Evolutionary conservation across 129 eudicot species (phyloP), one percentile per base, ranked within the genome.

Genomic region (Oenanthe sinensis): DNA sequence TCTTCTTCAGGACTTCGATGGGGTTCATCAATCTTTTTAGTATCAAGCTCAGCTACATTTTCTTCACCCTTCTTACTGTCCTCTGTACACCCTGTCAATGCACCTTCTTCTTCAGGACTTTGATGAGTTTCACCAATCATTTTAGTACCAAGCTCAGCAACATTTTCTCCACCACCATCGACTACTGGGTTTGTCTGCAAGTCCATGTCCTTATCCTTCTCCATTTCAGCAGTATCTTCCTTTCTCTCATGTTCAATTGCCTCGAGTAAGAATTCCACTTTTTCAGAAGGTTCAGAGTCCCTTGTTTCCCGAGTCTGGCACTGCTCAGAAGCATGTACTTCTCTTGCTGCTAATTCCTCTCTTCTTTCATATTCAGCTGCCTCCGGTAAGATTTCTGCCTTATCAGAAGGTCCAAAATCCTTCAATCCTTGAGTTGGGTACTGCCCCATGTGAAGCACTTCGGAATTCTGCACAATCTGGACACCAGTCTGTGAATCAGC

Each of bases 381-480:
- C 74, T 30, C 78, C 63, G 52, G 82, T 48, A 74, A 75, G 48
- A 73, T 20, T n/a, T 58, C 78, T 44, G 36, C 74, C 71, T 30
- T 79, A 17, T 74, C 76, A 78, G 71, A 54, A 75, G 70, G 70
- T 82, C 72, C 44, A 6, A 68, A 33, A 60, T 62, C 76, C 39
- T 24, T 67, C 26, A 46, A 65, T 39, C 46, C 49, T 48, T 42
- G 84, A 79, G 17, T 17, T 76, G 60, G 55, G 78, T 72, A 83
- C 85, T 85, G 88, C 45, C 49, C 75, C 60, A 63, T 9, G 20
- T 78, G 79, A 85, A 69, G 80, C 78, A 78, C 87, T 54, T 77
- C 67, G 42, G 79, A 78, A 75, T 75, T 33, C 70, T 58, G 78
- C 49, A 22, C 81, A 78, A 71, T 69, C 43, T 75, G 80, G 76